Base-by-base conservation (phyloP, 345 rosid genomes). In the Triadica sebifera region DNA sequence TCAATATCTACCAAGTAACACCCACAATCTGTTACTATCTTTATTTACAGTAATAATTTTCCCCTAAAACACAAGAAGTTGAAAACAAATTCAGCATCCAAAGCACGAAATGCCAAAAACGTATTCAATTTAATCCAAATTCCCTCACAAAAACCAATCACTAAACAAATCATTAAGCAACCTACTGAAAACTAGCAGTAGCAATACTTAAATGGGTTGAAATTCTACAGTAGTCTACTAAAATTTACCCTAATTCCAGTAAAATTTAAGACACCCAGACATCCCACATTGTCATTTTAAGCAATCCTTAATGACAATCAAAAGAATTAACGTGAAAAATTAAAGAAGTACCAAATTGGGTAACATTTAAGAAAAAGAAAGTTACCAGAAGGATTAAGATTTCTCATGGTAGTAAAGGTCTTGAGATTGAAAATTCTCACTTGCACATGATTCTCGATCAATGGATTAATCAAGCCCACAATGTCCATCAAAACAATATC, bases 401-500 rank as follows among this genome's bases (percentile, higher is more conserved):
- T 93, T 69, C 98, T 85, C 99, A 95, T 92, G 19, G 91, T 87
- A 70, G 87, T 90, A 2, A 94, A 91, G 11, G 82, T 71, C 87
- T 83, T 91, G 55, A 95, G 94, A 84, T 91, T 90, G 52, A 75
- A 89, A 77, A 91, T 79, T 75, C 97, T 86, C 0, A 91, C 97
- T 86, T 93, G 97, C 64, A 93, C 94, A 64, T 93, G 98, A 78
- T 89, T 93, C 73, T 93, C 98, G 37, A 91, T 93, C 81, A 91
- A 76, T 10, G 89, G 91, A 60, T 95, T 79, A 34, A 92, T 87
- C 47, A 86, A 67, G 43, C 92, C 89, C 25, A 92, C 98, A 69
- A 95, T 89, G 74, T 91, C 99, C 96, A 93, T 91, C 83, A 95
- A 74, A 69, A 95, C 99, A 41, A 95, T 91, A 77, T 95, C 98